Evolutionary conservation across 164 flowering plant species (phyloP).

Genomic region (Hamamelis virginiana): DNA sequence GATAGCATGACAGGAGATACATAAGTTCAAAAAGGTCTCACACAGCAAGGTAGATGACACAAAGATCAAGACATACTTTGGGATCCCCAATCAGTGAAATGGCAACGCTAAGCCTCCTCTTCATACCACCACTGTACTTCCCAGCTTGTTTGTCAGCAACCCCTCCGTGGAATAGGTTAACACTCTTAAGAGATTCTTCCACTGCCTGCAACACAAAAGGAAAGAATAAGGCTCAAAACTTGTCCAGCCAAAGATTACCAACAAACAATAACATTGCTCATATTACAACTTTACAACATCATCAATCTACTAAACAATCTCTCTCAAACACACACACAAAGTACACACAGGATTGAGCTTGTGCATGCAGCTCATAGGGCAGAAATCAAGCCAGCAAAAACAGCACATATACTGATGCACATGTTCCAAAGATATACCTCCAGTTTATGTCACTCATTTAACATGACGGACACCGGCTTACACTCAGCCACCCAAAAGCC

Average conservation of each 20-base stretch:
- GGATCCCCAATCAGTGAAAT: conserved; percentile 96
- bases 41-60: background rate
- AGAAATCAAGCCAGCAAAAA: no score
- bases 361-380: no score
- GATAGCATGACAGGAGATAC: background rate
- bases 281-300: background rate
- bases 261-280: background rate
- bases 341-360: no score
- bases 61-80: conserved; percentile 47
- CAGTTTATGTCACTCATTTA: no score
- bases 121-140: conserved; percentile 98
- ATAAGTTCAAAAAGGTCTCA: background rate
- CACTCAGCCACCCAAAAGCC: no score
- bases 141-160: conserved; percentile 87
- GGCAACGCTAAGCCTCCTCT: conserved; percentile 96
- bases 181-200: conserved; percentile 85
- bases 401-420: no score
- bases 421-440: no score
- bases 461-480: no score
- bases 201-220: conserved; percentile 60
- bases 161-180: conserved; percentile 83
- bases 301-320: background rate
- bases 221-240: background rate
- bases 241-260: background rate
- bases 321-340: no score